Base-by-base conservation (phyloP, 176 grass and related monocot genomes). In the Eleusine indica region DNA sequence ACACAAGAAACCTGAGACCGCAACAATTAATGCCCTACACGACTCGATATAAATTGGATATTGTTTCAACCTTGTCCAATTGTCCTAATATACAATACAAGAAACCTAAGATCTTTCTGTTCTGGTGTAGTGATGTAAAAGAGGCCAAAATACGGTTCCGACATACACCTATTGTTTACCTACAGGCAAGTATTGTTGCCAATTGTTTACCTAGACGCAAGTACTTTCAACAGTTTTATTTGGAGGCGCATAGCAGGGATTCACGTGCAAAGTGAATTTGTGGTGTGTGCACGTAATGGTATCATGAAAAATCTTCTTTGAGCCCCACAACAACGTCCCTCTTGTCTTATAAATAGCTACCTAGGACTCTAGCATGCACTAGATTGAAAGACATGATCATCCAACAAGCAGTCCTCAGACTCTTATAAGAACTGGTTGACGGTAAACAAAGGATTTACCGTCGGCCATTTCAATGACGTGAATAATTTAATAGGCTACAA, bases 311-410 rank as follows among this genome's bases (percentile, higher is more conserved):
- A 80, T 68, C 39, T 79, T 37, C 16, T 75, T 48, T 29, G 60
- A 79, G 42, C 60, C 76, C 42, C 76, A 47, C 60, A 66, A 66
- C 61, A 66, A 22, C 44, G 13, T 46, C 25, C 75, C 57, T 42
- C 60, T 60, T 58, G 57, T 54, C 60, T 43, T 62, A 12, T 43
- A 40, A 43, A 15, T 44, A 63, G 13, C 21, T 28, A 77, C 6
- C 4, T 68, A 68, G 32, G 52, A 75, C 16, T 74, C 4, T 53
- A 19, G 21, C 14, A 74, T 18, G 7, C 16, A 38, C 3, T 54
- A 37, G 29, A 54, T 56, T 8, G 22, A 47, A 46, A 41, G 57
- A 46, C 22, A 64, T 64, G 21, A 22, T 60, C 19, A 58, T 16
- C 52, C 56, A 58, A 4, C 12, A 13, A 17, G 15, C 25, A 21